Conservation (phyloP, 768 basidiomycete genomes). For the Pisolithus marmoratus region DNA sequence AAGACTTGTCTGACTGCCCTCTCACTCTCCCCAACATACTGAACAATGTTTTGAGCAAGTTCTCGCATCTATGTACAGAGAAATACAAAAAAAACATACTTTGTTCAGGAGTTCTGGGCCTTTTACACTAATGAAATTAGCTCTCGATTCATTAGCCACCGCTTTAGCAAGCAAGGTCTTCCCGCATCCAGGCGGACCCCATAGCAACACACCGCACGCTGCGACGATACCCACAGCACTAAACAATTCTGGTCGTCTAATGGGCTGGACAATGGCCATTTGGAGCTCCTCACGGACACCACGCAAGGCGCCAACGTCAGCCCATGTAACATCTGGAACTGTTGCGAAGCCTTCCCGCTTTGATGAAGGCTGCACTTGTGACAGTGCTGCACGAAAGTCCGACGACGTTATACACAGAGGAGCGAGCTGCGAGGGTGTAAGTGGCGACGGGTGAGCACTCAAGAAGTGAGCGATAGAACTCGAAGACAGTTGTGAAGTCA, state of each 20-base stretch:
- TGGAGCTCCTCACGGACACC: conserved; percentile 84
- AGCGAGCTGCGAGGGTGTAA: conserved; percentile 72
- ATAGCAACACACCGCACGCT: conserved; percentile 90
- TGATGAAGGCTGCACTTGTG: conserved; percentile 89
- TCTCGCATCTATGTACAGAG: neutral
- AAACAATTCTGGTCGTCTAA: conserved; percentile 85
- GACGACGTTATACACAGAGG: conserved; percentile 74
- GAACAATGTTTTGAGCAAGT: conserved; percentile 2
- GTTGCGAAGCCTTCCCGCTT: conserved; percentile 98
- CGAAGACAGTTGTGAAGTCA: conserved; percentile 37
- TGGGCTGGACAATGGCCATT: conserved; percentile 97
- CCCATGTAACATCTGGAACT: conserved; percentile 92
- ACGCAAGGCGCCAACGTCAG: conserved; percentile 90
- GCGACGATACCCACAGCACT: conserved; percentile 83
- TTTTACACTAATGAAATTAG: conserved; percentile 97
- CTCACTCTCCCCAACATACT: conserved; percentile 99
- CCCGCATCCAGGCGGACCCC: conserved; percentile 98
- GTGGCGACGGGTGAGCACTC: conserved; percentile 74
- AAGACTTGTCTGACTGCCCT: conserved; percentile 93
- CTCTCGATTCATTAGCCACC: conserved; percentile 91
- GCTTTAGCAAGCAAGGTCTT: conserved; percentile 98
- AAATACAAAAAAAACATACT: conserved; percentile 34
- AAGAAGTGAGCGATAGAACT: conserved; percentile 89
- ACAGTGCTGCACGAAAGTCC: conserved; percentile 81
- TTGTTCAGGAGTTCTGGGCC: conserved; percentile 97